Conservation (phyloP, 352 stramenopile species). For the Globisporangium spiculum region DNA sequence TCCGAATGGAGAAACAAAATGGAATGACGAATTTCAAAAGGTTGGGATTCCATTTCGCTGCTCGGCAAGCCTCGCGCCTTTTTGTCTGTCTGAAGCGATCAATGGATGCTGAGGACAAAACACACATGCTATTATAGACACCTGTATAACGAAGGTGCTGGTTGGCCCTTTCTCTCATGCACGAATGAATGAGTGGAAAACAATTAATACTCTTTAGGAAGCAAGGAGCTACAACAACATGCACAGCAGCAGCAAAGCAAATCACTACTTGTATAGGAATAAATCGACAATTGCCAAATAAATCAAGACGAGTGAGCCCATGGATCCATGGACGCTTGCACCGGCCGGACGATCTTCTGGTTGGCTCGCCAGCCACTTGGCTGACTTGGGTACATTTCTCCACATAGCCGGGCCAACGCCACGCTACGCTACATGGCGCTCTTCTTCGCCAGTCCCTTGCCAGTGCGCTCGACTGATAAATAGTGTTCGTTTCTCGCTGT, state of each 20-base stretch:
- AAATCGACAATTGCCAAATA: background rate
- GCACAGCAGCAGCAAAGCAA: background rate
- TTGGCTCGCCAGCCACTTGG: background rate
- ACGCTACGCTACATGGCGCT: too few species aligned
- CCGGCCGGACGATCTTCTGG: too few species aligned
- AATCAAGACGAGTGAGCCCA: background rate
- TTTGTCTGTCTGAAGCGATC: too few species aligned
- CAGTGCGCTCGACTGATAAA: constrained; percentile 16
- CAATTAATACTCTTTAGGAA: background rate
- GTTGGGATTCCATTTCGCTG: background rate
- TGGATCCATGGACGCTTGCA: too few species aligned
- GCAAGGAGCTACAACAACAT: background rate
- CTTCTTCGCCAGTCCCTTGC: background rate
- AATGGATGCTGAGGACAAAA: too few species aligned
- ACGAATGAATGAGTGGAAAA: background rate
- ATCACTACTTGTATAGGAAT: background rate
- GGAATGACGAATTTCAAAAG: background rate
- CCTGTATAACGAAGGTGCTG: too few species aligned
- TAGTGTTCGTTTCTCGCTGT: constrained; percentile 1
- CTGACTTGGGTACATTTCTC: background rate
- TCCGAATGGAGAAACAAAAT: background rate
- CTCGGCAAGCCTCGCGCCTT: background rate
- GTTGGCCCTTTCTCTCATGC: background rate
- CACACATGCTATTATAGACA: too few species aligned
- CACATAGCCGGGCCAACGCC: background rate